A percentile compares a stretch with the other conserved stretches of the same genome.
These are phyloP conservation scores for Trichosporon asahii DNA, from an alignment of 1,284 basidiomycete genomes.

Conservation along the genomic window DNA sequence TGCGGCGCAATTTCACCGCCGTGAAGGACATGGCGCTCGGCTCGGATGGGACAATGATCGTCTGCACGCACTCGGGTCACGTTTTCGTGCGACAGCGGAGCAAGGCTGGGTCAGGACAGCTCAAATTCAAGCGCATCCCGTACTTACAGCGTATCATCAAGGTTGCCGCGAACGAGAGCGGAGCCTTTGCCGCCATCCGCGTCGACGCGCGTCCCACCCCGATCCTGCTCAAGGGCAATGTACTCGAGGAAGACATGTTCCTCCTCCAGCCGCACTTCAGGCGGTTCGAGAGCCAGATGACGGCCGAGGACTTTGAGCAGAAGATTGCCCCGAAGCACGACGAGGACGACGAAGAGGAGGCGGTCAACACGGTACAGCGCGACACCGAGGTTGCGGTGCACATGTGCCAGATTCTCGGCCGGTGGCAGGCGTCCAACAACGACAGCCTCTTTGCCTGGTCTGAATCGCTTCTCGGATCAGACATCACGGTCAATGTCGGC, in stretches of 20 bases:
- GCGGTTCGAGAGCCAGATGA: conserved; percentile 47
- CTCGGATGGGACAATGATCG: conserved; percentile 78
- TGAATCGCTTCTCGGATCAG: conserved; percentile 44
- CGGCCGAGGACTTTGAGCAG: conserved; percentile 42
- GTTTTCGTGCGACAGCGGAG: conserved; percentile 76
- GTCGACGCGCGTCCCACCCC: conserved; percentile 65
- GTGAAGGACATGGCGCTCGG: conserved; percentile 88
- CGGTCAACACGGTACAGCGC: conserved; percentile 44
- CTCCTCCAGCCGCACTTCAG: conserved; percentile 60
- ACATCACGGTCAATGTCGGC: conserved; percentile 37
- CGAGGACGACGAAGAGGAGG: conserved; percentile 50
- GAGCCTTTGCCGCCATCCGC: conserved; percentile 81
- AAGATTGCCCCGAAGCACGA: conserved; percentile 14
- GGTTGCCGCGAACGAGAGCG: conserved; percentile 83
- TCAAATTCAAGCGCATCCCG: conserved; percentile 78
- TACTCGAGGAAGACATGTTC: conserved; percentile 66
- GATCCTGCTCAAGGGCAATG: conserved; percentile 62
- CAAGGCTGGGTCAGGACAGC: conserved; percentile 58
- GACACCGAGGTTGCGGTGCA: conserved; percentile 46
- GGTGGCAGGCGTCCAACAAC: conserved; percentile 40
- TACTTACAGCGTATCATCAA: conserved; percentile 78
- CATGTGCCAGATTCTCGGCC: conserved; percentile 43
- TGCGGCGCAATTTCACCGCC: conserved; percentile 80
- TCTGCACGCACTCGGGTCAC: conserved; percentile 92
- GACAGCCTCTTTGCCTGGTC: conserved; percentile 48